These are phyloP conservation scores for Berberis thunbergii DNA, from an alignment of 164 flowering plant genomes.

Conservation along the genomic window DNA sequence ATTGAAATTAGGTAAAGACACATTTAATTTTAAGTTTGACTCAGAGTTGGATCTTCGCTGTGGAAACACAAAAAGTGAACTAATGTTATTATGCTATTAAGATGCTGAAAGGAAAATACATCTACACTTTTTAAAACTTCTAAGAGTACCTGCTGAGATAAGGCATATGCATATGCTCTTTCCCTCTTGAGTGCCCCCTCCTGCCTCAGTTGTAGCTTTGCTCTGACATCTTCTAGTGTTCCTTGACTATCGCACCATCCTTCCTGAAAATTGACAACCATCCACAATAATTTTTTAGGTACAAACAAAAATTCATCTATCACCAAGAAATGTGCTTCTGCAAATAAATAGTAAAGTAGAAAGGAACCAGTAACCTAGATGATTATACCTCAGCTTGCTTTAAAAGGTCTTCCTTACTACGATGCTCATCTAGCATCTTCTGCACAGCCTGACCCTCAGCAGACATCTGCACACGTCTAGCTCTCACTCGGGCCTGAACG, in stretches of 20 bases:
- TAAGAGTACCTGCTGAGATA: slow-evolving; percentile 51
- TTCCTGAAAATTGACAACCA: slow-evolving; percentile 27
- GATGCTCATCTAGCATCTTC: slow-evolving; percentile 44
- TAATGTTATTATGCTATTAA: not conserved
- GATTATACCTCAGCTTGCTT: slow-evolving; percentile 75
- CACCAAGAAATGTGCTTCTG: not conserved
- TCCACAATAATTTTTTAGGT: not conserved
- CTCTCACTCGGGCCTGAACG: slow-evolving; percentile 82
- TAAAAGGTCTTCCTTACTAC: slow-evolving; percentile 48
- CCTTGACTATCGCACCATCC: slow-evolving; percentile 89
- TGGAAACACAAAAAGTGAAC: slow-evolving; percentile 22
- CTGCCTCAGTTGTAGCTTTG: slow-evolving; percentile 72
- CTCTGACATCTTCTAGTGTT: slow-evolving; percentile 49
- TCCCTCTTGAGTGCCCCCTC: slow-evolving; percentile 84
- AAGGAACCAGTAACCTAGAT: not conserved
- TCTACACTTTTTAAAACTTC: not conserved
- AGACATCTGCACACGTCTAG: slow-evolving; percentile 88
- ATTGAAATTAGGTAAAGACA: slow-evolving; percentile 25
- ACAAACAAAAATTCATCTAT: not conserved
- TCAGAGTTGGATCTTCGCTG: slow-evolving; percentile 53
- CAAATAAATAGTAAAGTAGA: not conserved
- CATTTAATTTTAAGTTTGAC: slow-evolving; percentile 21
- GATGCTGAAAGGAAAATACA: not conserved
- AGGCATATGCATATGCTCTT: slow-evolving; percentile 65
- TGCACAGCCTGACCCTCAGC: slow-evolving; percentile 92